Evolutionary conservation across 2,329 filamentous ascomycete genomes (phyloP).

Genomic region (Cladosporium oxysporum): DNA sequence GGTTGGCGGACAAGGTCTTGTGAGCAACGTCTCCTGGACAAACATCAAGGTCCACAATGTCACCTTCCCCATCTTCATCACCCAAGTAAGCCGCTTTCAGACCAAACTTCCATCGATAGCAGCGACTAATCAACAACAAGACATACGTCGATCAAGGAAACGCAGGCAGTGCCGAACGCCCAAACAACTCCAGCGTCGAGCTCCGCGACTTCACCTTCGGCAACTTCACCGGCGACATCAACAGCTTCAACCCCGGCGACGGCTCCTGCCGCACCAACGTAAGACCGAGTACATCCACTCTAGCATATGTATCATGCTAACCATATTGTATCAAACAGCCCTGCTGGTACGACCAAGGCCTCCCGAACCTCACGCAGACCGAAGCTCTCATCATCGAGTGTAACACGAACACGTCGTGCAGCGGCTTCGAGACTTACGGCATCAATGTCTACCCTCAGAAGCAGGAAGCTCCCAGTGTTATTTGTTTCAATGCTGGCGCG

Average conservation of each 20-base stretch:
- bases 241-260: constrained; percentile 46
- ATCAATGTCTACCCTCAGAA: constrained; percentile 31
- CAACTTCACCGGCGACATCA: constrained; percentile 46
- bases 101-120: not conserved
- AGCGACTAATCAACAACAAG: constrained; percentile 29
- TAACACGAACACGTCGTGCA: constrained; percentile 43
- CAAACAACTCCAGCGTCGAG: constrained; percentile 43
- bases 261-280: constrained; percentile 44
- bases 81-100: constrained; percentile 21
- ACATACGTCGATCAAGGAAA: constrained; percentile 47
- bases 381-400: constrained; percentile 48
- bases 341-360: constrained; percentile 48
- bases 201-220: constrained; percentile 48
- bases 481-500: constrained; percentile 29
- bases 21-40: constrained; percentile 47
- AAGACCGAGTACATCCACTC: not conserved
- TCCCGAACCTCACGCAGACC: constrained; percentile 43
- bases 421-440: constrained; percentile 28
- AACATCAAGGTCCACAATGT: constrained; percentile 49
- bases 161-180: constrained; percentile 33
- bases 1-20: constrained; percentile 46
- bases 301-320: not conserved
- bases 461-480: constrained; percentile 22
- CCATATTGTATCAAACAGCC: constrained; percentile 28
- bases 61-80: constrained; percentile 51